Evolutionary conservation across 345 rosid species (phyloP).

Genomic region (Adansonia digitata): DNA sequence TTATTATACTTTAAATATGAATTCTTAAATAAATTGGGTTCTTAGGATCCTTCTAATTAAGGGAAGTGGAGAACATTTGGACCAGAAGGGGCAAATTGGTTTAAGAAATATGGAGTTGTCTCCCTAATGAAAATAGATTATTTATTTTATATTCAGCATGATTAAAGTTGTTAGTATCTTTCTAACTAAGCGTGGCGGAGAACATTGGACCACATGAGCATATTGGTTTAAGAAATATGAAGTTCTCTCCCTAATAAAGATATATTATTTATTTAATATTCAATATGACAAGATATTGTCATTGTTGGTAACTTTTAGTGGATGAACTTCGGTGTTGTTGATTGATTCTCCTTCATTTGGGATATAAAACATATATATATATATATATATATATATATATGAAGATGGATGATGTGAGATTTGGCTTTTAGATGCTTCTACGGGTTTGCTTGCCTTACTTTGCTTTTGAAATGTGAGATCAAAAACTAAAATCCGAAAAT

Average conservation of each 20-base stretch:
- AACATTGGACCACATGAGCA: conserved; percentile 10
- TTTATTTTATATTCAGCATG: too few species aligned
- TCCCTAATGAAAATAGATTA: too few species aligned
- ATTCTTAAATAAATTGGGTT: not conserved
- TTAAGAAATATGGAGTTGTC: too few species aligned
- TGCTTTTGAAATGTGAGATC: not conserved
- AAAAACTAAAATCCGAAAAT: too few species aligned
- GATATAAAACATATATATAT: too few species aligned
- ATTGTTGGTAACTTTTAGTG: conserved; percentile 15
- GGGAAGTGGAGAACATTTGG: too few species aligned
- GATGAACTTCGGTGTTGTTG: conserved; percentile 21
- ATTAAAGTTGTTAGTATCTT: too few species aligned
- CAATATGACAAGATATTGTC: not conserved
- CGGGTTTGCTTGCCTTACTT: not conserved
- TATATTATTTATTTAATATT: not conserved
- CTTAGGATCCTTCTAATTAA: conserved; percentile 13
- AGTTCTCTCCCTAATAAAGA: not conserved
- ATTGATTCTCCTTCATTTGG: conserved; percentile 8
- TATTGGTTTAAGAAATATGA: not conserved
- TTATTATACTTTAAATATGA: too few species aligned
- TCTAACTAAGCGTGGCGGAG: too few species aligned
- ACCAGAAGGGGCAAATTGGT: too few species aligned
- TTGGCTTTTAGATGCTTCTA: conserved; percentile 33
- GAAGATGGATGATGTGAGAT: conserved; percentile 34
- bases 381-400: too few species aligned